phyloP scores from a whole-genome alignment of 768 basidiomycete species.

The Leccinum sublutescens region DNA sequence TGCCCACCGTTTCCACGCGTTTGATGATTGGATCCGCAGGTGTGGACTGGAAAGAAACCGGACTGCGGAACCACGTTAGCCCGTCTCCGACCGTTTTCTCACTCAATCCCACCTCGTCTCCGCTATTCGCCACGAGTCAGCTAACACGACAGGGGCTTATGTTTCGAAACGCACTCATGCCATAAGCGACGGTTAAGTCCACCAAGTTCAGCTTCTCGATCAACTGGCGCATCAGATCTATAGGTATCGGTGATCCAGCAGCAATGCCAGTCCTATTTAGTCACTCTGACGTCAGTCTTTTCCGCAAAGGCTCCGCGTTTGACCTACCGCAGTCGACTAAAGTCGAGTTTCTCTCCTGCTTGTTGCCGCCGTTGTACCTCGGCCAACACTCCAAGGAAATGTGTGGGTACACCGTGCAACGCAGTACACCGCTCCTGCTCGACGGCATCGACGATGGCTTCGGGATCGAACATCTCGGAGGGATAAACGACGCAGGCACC shows the following conservation, averaged over 20 bases:
- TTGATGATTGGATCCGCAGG: constrained; percentile 66
- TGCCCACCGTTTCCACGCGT: constrained; percentile 81
- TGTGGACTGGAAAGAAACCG: constrained; percentile 81
- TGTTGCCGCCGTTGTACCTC: constrained; percentile 59
- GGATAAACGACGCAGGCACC: constrained; percentile 76
- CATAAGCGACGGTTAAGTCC: constrained; percentile 77
- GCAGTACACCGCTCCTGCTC: constrained; percentile 69
- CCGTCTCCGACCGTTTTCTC: neutral
- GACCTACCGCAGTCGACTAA: constrained; percentile 52
- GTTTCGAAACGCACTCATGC: constrained; percentile 66
- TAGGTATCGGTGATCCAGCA: constrained; percentile 76
- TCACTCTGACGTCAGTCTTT: neutral
- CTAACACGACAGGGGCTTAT: neutral
- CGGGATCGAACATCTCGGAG: constrained; percentile 60
- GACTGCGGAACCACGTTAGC: constrained; percentile 40
- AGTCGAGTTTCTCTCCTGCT: constrained; percentile 46
- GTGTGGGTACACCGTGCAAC: constrained; percentile 83
- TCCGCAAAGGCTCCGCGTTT: no score
- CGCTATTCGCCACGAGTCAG: constrained; percentile 39
- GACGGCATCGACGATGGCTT: constrained; percentile 69
- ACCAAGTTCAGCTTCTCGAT: constrained; percentile 64
- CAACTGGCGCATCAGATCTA: constrained; percentile 72
- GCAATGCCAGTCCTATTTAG: constrained; percentile 72
- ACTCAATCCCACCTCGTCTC: constrained; percentile 56
- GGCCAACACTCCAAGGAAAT: constrained; percentile 71